These are phyloP conservation scores for Ceratocystis harringtonii DNA, from an alignment of 2,329 filamentous ascomycete genomes.

Conservation along the genomic window DNA sequence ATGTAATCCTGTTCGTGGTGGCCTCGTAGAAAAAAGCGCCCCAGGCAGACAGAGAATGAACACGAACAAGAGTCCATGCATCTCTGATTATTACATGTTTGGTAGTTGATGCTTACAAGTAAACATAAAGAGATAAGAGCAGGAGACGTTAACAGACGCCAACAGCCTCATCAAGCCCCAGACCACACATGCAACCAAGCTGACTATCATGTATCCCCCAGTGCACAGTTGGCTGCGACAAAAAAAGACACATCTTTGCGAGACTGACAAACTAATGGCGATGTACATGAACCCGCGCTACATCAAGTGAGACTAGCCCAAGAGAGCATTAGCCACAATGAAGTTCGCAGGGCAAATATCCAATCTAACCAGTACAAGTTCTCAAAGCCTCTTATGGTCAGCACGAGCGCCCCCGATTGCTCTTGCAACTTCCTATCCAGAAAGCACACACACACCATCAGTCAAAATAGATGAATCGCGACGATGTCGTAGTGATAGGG, in stretches of 20 bases:
- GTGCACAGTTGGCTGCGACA: not conserved
- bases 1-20: not conserved
- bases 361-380: not conserved
- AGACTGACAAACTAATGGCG: not conserved
- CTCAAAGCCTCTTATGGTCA: no score
- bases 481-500: not conserved
- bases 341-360: not conserved
- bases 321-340: not conserved
- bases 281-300: not conserved
- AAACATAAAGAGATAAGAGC: not conserved
- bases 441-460: not conserved
- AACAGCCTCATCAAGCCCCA: not conserved
- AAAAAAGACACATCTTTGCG: not conserved
- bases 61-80: not conserved
- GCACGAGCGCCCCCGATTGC: not conserved
- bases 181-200: not conserved
- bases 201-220: not conserved
- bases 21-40: not conserved
- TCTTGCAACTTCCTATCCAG: not conserved
- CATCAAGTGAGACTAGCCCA: not conserved
- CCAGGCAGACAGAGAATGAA: not conserved
- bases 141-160: not conserved
- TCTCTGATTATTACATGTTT: slow-evolving; percentile 2
- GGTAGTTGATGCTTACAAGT: slow-evolving; percentile 4
- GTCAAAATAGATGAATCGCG: not conserved